Evolutionary conservation across 2,329 filamentous ascomycete genomes (phyloP), one percentile per base, ranked within the genome.

Genomic region (Fusarium sp.): DNA sequence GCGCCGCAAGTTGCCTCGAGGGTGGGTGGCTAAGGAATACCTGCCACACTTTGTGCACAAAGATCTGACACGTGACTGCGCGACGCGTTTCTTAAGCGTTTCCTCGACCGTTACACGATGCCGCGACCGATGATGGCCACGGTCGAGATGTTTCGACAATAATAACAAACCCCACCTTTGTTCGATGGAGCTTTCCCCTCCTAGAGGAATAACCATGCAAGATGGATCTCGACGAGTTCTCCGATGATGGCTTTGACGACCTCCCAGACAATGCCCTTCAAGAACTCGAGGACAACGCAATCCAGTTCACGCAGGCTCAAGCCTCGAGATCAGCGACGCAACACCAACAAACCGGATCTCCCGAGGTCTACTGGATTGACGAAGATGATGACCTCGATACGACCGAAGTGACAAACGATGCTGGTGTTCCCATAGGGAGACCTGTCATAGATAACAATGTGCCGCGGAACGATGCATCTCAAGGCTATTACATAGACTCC

Each of bases 251-350:
- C 63, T 82, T 91, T 70, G 88, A 91, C 76, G 82, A 85, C 40
- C 79, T 91, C 41, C 86, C 88, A 67, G 82, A 84, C 65, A 83
- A 84, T 66, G 82, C 82, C 46, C 80, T 91, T 5, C 83, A 87
- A 71, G 87, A 90, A 74, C 85, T 91, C 65, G 89, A 91, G 74
- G 85, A 86, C 72, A 85, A 86, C 73, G 89, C 89, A 38, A 87
- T 90, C 67, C 85, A 86, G 69, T 84, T 84, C 69, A 90, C 88
- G 6, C 87, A 89, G 70, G 70, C 69, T 26, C 74, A 71, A 28
- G 67, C 67, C 15, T 68, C 71, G 4, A 75, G 74, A 40, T 57
- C 53, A 45, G 72, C 69, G 16, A 73, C 67, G 20, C 72, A 69
- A 16, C 65, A 51, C 5, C 69, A 64, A 15, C 72, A 69, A 33